Evolutionary conservation across 2,329 filamentous ascomycete genomes (phyloP).

Genomic region (Stagonosporopsis vannaccii): DNA sequence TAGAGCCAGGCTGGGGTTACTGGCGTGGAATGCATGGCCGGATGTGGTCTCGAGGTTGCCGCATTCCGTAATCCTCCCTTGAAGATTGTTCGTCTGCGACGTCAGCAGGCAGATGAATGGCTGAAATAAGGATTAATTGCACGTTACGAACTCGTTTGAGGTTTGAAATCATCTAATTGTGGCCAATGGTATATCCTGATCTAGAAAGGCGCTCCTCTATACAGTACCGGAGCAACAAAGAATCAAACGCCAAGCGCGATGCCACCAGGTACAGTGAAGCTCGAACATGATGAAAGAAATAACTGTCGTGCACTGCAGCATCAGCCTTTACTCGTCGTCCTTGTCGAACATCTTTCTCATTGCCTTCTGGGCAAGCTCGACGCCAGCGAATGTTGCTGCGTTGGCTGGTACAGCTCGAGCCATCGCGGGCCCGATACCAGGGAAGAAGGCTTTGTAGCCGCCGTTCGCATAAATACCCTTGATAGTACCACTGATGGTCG

Average conservation of each 20-base stretch:
- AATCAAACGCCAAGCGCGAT: constrained; percentile 35
- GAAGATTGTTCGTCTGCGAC: constrained; percentile 4
- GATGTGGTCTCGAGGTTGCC: constrained; percentile 18
- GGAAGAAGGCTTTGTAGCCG: constrained; percentile 93
- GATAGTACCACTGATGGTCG: constrained; percentile 81
- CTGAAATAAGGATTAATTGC: neutral
- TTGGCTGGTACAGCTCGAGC: constrained; percentile 94
- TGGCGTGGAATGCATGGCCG: constrained; percentile 20
- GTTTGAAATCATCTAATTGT: constrained; percentile 3
- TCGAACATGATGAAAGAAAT: constrained; percentile 21
- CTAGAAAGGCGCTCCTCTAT: constrained; percentile 23
- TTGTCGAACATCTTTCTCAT: constrained; percentile 77
- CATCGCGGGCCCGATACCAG: constrained; percentile 90
- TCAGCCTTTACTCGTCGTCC: constrained; percentile 38
- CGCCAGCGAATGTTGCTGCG: constrained; percentile 89
- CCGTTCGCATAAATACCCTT: constrained; percentile 82
- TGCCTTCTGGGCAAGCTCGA: constrained; percentile 82
- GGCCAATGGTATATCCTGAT: constrained; percentile 21
- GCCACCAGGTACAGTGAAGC: constrained; percentile 22
- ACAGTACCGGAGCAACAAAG: constrained; percentile 12
- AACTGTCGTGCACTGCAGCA: neutral
- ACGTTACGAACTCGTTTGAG: neutral
- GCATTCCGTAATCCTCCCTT: constrained; percentile 33
- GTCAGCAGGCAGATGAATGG: constrained; percentile 6
- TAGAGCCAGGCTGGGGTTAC: constrained; percentile 11